phyloP scores from a whole-genome alignment of 163 green algal species.

The Chloromonas sp. region DNA sequence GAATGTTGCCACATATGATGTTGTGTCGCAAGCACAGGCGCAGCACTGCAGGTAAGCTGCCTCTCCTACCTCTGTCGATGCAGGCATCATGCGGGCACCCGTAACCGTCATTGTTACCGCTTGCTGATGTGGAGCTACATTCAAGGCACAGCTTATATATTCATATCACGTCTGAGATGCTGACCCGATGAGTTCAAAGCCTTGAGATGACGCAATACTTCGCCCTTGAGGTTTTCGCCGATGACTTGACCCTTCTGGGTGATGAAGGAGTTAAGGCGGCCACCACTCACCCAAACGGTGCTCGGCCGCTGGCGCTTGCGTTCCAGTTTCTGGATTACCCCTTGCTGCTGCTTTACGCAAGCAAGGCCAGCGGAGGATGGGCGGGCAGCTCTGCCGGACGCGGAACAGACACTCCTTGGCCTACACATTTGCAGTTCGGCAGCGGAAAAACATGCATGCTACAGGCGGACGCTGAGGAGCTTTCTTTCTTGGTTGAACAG shows the following conservation, averaged over 20 bases:
- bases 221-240: neutral
- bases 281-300: too few relatives aligned
- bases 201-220: neutral
- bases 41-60: too few relatives aligned
- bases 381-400: neutral
- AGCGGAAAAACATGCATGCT: conserved; percentile 26
- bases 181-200: too few relatives aligned
- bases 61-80: too few relatives aligned
- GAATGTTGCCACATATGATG: too few relatives aligned
- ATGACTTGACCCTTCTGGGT: neutral
- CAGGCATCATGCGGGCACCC: too few relatives aligned
- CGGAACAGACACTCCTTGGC: neutral
- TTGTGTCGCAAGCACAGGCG: too few relatives aligned
- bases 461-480: conserved; percentile 21
- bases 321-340: conserved; percentile 34
- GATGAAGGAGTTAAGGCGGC: too few relatives aligned
- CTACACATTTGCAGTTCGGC: conserved; percentile 8
- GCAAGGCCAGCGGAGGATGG: neutral
- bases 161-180: too few relatives aligned
- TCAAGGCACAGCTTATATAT: too few relatives aligned
- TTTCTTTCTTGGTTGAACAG: conserved; percentile 24
- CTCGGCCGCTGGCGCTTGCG: conserved; percentile 6
- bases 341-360: conserved; percentile 18
- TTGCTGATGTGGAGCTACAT: too few relatives aligned
- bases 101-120: too few relatives aligned